Evolutionary conservation across 2,329 filamentous ascomycete species (phyloP), one percentile per base, ranked within the genome.

Genomic region (Ceratocystis alfenasii): DNA sequence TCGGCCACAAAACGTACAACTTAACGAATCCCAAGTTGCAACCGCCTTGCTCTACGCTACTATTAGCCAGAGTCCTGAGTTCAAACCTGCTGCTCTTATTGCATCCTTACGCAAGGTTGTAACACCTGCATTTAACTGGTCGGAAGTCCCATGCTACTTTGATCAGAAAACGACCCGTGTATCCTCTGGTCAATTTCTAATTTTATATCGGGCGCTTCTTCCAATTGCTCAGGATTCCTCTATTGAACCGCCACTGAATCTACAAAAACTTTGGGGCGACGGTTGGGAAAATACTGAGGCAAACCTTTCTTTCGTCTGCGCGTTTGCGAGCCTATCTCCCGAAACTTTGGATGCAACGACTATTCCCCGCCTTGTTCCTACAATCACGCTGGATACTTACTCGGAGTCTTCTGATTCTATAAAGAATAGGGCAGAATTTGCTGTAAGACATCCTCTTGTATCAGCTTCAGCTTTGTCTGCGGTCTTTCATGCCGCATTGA

Each of bases 281-380:
- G 79, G 84, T 68, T 99, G 95, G 93, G 85, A 87, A 69, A 84
- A 95, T 70, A 83, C 88, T 15, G 86, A 95, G 69, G 90, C 94
- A 0, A 93, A 97, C 70, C 78, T 99, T 45, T 95, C 92, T n/a
- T 96, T 97, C 73, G 84, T 97, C 65, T 87, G 88, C 69, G 91
- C 91, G 20, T 96, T 93, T 73, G 81, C 93, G 25, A 89, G 88
- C 3, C 82, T 92, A 66, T 83, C 83, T 12, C 82, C 87, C 0
- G 83, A 89, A 33, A 84, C 92, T 71, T 81, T 96, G 30, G 91
- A 97, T 73, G 88, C 90, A 2, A 88, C 86, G 12, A 88, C 88
- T 45, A 94, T 97, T 67, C 93, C 91, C 0, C 85, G 87, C 44
- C 81, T 97, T 45, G 84, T 89, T 66, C 82, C 85, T 28, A 90